Evolutionary conservation across 306 rosid genomes (phyloP), one percentile per base, ranked within the genome.

Genomic region (Lathyrus sativus): DNA sequence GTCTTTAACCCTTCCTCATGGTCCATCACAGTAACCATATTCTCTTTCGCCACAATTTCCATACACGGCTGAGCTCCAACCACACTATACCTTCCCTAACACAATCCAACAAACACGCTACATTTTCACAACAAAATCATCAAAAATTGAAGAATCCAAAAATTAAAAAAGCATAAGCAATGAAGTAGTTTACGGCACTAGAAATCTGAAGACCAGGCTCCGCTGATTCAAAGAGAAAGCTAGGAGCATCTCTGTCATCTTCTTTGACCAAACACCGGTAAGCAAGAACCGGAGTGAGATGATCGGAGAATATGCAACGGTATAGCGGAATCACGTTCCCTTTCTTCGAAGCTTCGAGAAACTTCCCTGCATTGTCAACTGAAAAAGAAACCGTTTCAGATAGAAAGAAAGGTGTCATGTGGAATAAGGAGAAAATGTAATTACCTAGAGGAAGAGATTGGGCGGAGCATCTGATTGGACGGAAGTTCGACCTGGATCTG

Each of bases 201-300:
- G 98, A 93, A 70, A 79, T 78, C 17, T 70, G 75, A 51, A 61
- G 49, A 6, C 99, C 99, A 1, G 99, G 99, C 65, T 93, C 99
- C 14, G 83, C 99, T 0, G 97, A 84, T 62, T 93, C 99, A 41
- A 72, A 93, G 9, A 93, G 88, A 81, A 93, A 93, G 78, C 99
- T 90, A 6, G 99, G 95, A 66, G 99, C 96, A 76, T 93, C 97
- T 44, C 99, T 84, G 22, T 93, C 97, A 58, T 93, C 99, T 76
- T 90, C 97, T 85, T 88, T 85, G 2, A 93, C 99, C 82, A 93
- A 80, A 74, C 99, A 93, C 11, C 99, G 91, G 82, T 93, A 93
- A 9, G 99, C 99, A 12, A 93, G 89, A 26, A 90, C 97, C 1
- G 99, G 99, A 37, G 97, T 88, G 61, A 93, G 88, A 71, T 93